Conservation (phyloP, 306 rosid species). For the Erythrophleum fordii region DNA sequence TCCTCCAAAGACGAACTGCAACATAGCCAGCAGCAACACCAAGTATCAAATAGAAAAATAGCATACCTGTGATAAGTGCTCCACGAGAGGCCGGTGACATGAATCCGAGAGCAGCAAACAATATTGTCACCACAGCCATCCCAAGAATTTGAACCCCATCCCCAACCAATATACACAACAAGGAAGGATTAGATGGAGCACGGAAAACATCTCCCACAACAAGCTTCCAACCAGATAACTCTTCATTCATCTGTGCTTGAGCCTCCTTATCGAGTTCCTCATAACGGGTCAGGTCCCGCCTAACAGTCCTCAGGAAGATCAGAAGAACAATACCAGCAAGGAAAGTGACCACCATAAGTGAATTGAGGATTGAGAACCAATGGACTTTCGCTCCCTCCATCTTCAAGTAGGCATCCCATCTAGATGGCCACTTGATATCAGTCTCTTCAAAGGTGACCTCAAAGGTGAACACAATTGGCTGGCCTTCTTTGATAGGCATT, state of each 20-base stretch:
- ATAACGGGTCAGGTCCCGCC: constrained; percentile 88
- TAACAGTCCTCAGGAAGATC: constrained; percentile 89
- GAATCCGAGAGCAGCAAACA: constrained; percentile 97
- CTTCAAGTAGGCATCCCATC: constrained; percentile 99
- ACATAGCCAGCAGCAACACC: constrained; percentile 94
- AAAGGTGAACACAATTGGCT: constrained; percentile 73
- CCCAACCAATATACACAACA: constrained; percentile 90
- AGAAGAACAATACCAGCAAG: constrained; percentile 96
- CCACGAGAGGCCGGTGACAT: constrained; percentile 99
- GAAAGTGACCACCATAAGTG: constrained; percentile 94
- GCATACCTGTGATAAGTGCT: constrained; percentile 90
- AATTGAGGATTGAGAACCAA: constrained; percentile 95
- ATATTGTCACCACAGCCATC: constrained; percentile 94
- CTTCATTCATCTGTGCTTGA: constrained; percentile 98
- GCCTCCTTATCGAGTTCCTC: constrained; percentile 99
- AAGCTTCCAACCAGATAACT: constrained; percentile 98
- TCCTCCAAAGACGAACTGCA: constrained; percentile 94
- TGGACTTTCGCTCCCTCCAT: constrained; percentile 98
- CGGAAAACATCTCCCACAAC: constrained; percentile 99
- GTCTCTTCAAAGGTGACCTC: constrained; percentile 90
- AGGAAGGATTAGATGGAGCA: constrained; percentile 73
- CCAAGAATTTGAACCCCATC: constrained; percentile 96
- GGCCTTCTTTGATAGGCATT: constrained; percentile 76
- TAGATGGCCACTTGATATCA: constrained; percentile 96
- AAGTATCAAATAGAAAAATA: constrained; percentile 87